Conservation (phyloP, 1,139 yeast genomes). For the Candida neerlandica region DNA sequence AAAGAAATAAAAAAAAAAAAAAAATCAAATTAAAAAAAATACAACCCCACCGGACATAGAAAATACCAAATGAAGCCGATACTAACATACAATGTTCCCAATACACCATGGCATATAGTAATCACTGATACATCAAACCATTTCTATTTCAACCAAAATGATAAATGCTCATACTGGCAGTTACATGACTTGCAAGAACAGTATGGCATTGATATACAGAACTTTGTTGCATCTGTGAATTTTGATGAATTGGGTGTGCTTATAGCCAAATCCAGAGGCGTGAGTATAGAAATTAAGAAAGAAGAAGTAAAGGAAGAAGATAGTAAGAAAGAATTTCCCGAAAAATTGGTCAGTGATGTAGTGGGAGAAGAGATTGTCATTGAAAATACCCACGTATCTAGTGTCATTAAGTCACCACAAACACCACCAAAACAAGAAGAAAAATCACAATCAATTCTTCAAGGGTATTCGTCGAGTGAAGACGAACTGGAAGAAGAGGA, state of each 20-base stretch:
- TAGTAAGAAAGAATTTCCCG: conserved; percentile 4
- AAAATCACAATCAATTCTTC: conserved; percentile 7
- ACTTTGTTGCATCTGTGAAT: conserved; percentile 21
- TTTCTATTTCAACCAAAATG: conserved; percentile 31
- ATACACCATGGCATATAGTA: conserved; percentile 31
- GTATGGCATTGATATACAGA: conserved; percentile 18
- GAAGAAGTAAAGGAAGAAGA: conserved; percentile 13
- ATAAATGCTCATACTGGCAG: conserved; percentile 36
- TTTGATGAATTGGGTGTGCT: conserved; percentile 35
- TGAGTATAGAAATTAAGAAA: conserved; percentile 17
- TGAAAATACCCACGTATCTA: neutral
- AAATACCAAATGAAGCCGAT: conserved; percentile 16
- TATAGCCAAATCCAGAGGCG: conserved; percentile 35
- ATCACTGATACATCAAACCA: conserved; percentile 31
- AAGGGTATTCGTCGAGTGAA: conserved; percentile 19
- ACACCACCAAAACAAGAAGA: conserved; percentile 4
- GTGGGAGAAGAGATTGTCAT: conserved; percentile 9
- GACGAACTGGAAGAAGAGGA: conserved; percentile 17
- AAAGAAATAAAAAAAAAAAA: no score
- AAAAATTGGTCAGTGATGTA: no score
- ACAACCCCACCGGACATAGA: neutral
- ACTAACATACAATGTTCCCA: conserved; percentile 24
- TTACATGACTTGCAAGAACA: conserved; percentile 25
- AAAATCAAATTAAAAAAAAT: neutral
- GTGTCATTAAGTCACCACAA: neutral